phyloP scores from a whole-genome alignment of 1,284 basidiomycete species.

The Moesziomyces sp. region DNA sequence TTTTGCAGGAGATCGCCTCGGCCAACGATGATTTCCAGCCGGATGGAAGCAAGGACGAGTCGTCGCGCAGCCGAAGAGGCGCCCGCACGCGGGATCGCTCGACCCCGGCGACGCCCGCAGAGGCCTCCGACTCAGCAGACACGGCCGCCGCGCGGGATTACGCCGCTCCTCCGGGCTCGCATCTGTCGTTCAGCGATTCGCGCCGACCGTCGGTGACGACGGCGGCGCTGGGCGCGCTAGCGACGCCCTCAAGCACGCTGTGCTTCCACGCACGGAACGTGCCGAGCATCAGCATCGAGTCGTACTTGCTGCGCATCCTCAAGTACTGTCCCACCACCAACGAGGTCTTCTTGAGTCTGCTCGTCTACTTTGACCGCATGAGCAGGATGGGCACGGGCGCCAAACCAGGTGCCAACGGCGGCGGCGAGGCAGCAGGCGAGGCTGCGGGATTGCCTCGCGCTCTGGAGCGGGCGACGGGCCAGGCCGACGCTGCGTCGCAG shows the following conservation, averaged over 20 bases:
- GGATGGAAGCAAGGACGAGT: slow-evolving; percentile 35
- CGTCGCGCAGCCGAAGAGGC: slow-evolving; percentile 17
- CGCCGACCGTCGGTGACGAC: slow-evolving; percentile 71
- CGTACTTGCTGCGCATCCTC: slow-evolving; percentile 92
- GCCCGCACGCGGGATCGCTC: slow-evolving; percentile 31
- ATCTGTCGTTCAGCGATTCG: slow-evolving; percentile 50
- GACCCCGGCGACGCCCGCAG: slow-evolving; percentile 25
- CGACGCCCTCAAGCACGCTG: slow-evolving; percentile 82
- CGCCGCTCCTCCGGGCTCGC: slow-evolving; percentile 35
- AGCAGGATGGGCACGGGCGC: slow-evolving; percentile 73
- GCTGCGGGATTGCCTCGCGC: slow-evolving; percentile 50
- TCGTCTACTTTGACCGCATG: slow-evolving; percentile 95
- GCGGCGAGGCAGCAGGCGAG: slow-evolving; percentile 42
- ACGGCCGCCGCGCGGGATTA: slow-evolving; percentile 13
- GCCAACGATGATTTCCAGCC: slow-evolving; percentile 78
- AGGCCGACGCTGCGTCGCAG: slow-evolving; percentile 2
- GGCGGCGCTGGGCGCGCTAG: slow-evolving; percentile 81
- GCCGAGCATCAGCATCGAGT: slow-evolving; percentile 92
- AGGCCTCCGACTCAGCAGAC: neutral
- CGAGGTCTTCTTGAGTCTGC: slow-evolving; percentile 91
- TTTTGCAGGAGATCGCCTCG: slow-evolving; percentile 89
- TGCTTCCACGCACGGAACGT: slow-evolving; percentile 96
- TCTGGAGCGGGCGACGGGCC: slow-evolving; percentile 27
- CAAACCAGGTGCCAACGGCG: slow-evolving; percentile 46
- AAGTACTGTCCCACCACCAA: slow-evolving; percentile 99